Evolutionary conservation across 108 stramenopile genomes (phyloP), one percentile per base, ranked within the genome.

Genomic region (Schizochytrium sp.): DNA sequence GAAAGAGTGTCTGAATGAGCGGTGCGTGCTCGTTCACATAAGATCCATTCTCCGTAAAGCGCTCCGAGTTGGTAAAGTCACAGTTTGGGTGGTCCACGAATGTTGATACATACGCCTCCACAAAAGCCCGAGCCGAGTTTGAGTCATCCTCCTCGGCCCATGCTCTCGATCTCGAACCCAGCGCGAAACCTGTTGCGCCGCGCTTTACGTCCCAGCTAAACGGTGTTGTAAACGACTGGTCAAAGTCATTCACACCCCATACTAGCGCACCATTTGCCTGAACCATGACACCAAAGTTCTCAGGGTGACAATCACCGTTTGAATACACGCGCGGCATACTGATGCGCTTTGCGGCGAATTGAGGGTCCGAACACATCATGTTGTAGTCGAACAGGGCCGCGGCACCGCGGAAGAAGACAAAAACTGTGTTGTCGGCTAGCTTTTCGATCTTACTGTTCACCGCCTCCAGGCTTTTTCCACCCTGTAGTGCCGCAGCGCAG

Each of bases 231-330:
- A 83, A 83, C 38, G 76, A 83, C 76, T 83, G 76, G 53, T 83
- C 76, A 83, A 83, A 83, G 76, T 83, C 76, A 53, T 83, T 83
- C 50, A 83, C 76, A n/a, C 76, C 76, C 76, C 76, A 83, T n/a
- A 83, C 76, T 5, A 83, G 76, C 15, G 49, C 76, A 5, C 76
- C 76, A 53, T 55, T 83, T n/a, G 76, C 47, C 53, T 83, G 76
- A 38, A 83, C 76, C 76, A 83, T 83, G 76, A 83, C 76, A 2
- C 76, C 76, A 42, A 83, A 83, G 76, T 83, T 83, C 53, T 83
- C 76, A 10, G 76, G 76, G 53, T 83, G 76, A 53, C 76, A 83
- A 53, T 83, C 76, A 5, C 76, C 76, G 76, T 83, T 83, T 53
- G 76, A 83, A 40, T 83, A 83, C 53, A 83, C 76, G 2, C 76